Evolutionary conservation across 1,139 yeast species (phyloP), one percentile per base, ranked within the genome.

Genomic region (Zygosaccharomyces sapae): DNA sequence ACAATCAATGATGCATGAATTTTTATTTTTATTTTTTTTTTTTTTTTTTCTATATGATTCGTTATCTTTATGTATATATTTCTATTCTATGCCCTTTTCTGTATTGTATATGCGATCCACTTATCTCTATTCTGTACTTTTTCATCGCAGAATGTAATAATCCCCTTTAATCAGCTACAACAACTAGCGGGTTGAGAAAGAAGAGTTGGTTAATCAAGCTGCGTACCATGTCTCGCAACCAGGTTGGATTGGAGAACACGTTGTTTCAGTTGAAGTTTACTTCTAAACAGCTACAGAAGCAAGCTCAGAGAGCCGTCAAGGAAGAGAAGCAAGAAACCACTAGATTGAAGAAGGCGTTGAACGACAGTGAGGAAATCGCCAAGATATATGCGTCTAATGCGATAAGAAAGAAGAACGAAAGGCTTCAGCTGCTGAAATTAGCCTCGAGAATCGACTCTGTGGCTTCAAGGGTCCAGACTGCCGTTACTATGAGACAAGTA

Each of bases 361-460:
- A 55, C 38, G 68, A 61, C 25, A 87, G 88, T 66, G 84, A 82
- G 58, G 98, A 92, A 63, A 89, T 92, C 52, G 98, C 98, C 0
- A 86, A 82, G 62, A 75, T 92, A 44, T 92, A 92, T 61, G 98
- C 98, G 0, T 96, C 90, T 57, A 92, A 90, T 66, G 97, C 98
- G 41, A 88, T 94, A 44, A 77, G 98, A 48, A 92, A 92, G 67
- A 77, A 86, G 44, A 86, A 87, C 56, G 99, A 92, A 67, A 73
- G 95, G 53, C 74, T 92, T 40, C 92, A 86, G 62, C 70, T 94
- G 51, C 72, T 94, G 46, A 76, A 94, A 55, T 73, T 92, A 51
- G 86, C 97, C 0, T 86, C 96, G 0, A 71, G 97, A 48, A 87
- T 92, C 29, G 99, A 92, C 67, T 94, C 97, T 0, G 98, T 94